Conservation (phyloP, 441 rosid genomes). For the Theobroma grandiflorum region DNA sequence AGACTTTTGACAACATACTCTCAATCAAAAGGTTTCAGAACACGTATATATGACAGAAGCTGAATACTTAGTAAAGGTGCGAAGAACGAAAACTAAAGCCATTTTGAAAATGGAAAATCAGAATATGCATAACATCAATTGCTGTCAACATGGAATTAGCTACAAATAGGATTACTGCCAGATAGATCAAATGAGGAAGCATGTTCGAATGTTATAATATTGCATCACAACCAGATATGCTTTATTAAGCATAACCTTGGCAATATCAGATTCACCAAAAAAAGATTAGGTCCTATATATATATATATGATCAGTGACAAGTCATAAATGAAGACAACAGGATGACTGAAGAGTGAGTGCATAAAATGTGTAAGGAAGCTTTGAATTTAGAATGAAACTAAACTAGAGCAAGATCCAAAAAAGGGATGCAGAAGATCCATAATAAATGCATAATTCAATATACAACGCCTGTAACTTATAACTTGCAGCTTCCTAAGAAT, state of each 20-base stretch:
- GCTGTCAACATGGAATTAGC: not conserved
- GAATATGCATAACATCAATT: not conserved
- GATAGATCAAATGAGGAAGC: not conserved
- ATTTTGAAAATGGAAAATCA: not conserved
- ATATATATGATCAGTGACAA: not conserved
- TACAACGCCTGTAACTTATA: not conserved
- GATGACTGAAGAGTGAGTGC: not conserved
- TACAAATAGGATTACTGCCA: constrained; percentile 3
- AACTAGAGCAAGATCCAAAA: not conserved
- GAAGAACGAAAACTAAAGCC: not conserved
- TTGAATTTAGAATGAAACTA: not conserved
- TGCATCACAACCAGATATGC: not conserved
- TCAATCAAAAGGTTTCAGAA: not conserved
- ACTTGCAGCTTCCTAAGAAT: not conserved
- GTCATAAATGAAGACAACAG: not conserved
- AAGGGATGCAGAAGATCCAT: not conserved
- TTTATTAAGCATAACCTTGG: not conserved
- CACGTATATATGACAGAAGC: not conserved
- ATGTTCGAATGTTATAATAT: not conserved
- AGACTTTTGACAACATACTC: not conserved
- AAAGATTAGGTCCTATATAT: not conserved
- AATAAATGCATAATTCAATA: constrained; percentile 3
- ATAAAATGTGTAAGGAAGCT: not conserved
- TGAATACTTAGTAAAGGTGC: not conserved
- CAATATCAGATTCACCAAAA: not conserved